Base-by-base conservation (phyloP, 108 stramenopile genomes). In the Discostella stelligeroides region DNA sequence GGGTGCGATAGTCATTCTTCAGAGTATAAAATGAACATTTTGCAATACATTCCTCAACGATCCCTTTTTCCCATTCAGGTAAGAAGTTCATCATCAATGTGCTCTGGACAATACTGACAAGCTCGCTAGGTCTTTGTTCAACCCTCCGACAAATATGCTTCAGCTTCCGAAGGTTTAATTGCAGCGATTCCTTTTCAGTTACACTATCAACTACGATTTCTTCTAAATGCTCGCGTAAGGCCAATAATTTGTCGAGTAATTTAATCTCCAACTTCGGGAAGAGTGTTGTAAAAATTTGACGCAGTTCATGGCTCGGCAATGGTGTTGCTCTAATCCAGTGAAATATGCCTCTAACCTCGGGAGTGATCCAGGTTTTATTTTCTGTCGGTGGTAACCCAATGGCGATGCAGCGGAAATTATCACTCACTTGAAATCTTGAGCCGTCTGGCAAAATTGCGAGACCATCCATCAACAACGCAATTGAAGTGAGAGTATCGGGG, bases 401-500 rank as follows among this genome's bases (percentile, higher is more conserved):
- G 24, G 73, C 82, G 58, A 88, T 69, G 39, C 68, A 76, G 23
- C 66, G 53, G 60, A 83, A 75, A 30, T 63, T 69, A 13, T 61
- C 45, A 40, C 34, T 53, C 5, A 71, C 63, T 24, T 70, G 37
- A 34, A 82, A 68, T n/a, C 85, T 60, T 3, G 73, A 62, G 7
- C 90, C 93, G 73, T 88, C 85, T 6, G 93, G 93, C 11, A 94
- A 63, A 34, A 73, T 28, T n/a, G 75, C 67, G 27, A 72, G 74
- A 9, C 90, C 59, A 59, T 72, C 79, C 5, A 86, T 46, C 17
- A 90, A 56, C n/a, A 69, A 42, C 17, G 79, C 77, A 45, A 92
- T 76, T 13, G 86, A 74, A n/a, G 86, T 48, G 60, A 94, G 69
- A 3, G 81, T 75, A 73, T 89, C 92, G 24, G 77, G 29, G 2